Conservation (phyloP, 2,329 filamentous ascomycete genomes). For the Tolypocladium paradoxum region DNA sequence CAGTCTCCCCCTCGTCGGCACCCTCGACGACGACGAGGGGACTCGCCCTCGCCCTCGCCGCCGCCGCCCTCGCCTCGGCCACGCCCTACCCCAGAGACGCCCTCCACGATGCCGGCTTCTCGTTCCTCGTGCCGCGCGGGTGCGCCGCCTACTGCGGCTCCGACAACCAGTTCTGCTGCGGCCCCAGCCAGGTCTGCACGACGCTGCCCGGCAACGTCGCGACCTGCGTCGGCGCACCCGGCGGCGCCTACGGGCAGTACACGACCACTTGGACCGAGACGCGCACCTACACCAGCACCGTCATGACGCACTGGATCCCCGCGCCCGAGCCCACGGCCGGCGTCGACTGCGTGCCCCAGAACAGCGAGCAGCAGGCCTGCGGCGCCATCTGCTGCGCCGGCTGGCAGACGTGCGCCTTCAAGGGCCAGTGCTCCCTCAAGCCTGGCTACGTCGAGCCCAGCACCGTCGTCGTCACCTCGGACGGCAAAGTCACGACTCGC, state of each 20-base stretch:
- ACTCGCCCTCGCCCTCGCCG: conserved; percentile 5
- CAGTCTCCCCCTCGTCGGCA: background rate
- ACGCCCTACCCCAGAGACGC: conserved; percentile 39
- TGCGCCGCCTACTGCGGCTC: conserved; percentile 45
- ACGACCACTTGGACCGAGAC: conserved; percentile 53
- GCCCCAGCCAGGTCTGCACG: conserved; percentile 35
- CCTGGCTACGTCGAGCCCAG: conserved; percentile 32
- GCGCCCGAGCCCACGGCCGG: conserved; percentile 33
- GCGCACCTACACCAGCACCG: conserved; percentile 47
- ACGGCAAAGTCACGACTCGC: conserved; percentile 41
- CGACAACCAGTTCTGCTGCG: conserved; percentile 46
- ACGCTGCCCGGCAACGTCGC: conserved; percentile 37
- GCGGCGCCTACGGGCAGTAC: conserved; percentile 25
- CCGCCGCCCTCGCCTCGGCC: conserved; percentile 21
- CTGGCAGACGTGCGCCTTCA: conserved; percentile 54
- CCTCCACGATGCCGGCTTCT: conserved; percentile 35
- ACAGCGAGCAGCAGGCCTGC: conserved; percentile 49
- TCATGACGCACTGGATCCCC: conserved; percentile 37
- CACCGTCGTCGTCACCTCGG: conserved; percentile 32
- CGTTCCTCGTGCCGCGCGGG: conserved; percentile 36
- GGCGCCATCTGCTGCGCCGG: conserved; percentile 60
- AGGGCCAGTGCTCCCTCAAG: conserved; percentile 47
- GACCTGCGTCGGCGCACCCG: conserved; percentile 31
- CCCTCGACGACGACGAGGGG: background rate
- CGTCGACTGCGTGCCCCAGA: conserved; percentile 37